Base-by-base conservation (phyloP, 192 early-diverging fungal genomes). In the Oehlia diaphana region DNA sequence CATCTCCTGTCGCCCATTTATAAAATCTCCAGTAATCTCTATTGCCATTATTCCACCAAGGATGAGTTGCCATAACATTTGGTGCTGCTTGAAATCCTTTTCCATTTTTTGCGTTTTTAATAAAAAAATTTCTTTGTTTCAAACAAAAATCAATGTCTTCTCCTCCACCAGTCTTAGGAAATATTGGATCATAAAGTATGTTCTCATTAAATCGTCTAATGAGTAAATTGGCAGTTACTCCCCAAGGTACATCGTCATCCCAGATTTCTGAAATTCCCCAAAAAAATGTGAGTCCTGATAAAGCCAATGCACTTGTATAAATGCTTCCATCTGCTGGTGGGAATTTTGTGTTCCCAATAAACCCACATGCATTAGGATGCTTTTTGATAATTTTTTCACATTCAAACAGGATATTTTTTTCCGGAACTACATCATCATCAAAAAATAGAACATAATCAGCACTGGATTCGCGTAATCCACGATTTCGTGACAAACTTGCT, bases 111-210 rank as follows among this genome's bases (percentile, higher is more conserved):
- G 28, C 2, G 10, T 67, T 35, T 33, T 67, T 35, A 19, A 35
- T 35, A 35, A 67, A 67, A 35, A 1, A 77, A 23, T 63, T 33
- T 21, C 19, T 77, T n/a, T 37, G 8, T 49, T 77, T 12, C 6
- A 77, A 47, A n/a, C 76, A 77, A 35, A 28, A 77, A 47, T 77
- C 76, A 39, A 77, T 37, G 35, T 77, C 76, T 35, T 77, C 76
- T 5, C 76, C 76, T 23, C 76, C 76, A 35, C 76, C 76, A 12
- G 76, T 77, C 31, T 66, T 66, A 2, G 76, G 76, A 31, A 77
- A 77, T 3, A 13, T 14, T 14, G 12, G 14, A 70, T 77, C 33
- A 35, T 68, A 77, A 19, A 23, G 16, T 35, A 75, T 9, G 9
- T 33, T 14, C 13, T 77, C 58, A 7, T 44, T 67, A 44, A 4